Conservation (phyloP, 1,139 yeast species). For the Martiniozyma asiatica region DNA sequence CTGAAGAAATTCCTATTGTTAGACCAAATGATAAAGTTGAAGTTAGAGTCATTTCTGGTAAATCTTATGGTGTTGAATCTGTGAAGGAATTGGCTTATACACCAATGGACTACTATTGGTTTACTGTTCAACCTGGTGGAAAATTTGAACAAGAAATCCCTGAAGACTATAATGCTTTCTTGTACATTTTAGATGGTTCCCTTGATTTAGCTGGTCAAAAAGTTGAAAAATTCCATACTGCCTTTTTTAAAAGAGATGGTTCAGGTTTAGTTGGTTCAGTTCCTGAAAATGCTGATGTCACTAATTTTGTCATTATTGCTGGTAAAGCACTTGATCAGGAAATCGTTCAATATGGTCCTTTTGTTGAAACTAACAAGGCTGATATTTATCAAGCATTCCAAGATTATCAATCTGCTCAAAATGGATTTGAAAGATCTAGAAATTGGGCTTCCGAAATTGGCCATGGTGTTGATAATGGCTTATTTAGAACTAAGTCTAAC, state of each 20-base stretch:
- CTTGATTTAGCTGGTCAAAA: constrained; percentile 34
- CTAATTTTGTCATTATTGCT: constrained; percentile 59
- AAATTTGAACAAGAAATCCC: constrained; percentile 51
- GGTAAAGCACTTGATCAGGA: constrained; percentile 71
- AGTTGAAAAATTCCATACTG: constrained; percentile 38
- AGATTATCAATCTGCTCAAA: constrained; percentile 56
- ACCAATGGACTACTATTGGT: constrained; percentile 70
- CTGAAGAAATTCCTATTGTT: constrained; percentile 58
- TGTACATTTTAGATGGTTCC: constrained; percentile 55
- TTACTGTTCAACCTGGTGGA: constrained; percentile 57
- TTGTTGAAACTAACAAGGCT: constrained; percentile 57
- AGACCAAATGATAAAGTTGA: constrained; percentile 55
- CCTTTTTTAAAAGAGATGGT: constrained; percentile 60
- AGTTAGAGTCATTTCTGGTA: constrained; percentile 71
- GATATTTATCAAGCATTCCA: constrained; percentile 55
- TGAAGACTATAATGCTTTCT: constrained; percentile 54
- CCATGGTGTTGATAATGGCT: constrained; percentile 33
- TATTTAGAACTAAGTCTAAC: constrained; percentile 16
- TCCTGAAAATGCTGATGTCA: constrained; percentile 25
- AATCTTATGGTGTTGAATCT: constrained; percentile 63
- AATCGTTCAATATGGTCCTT: constrained; percentile 83
- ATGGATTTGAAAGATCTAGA: constrained; percentile 64
- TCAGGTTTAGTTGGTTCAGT: constrained; percentile 40
- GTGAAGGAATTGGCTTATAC: constrained; percentile 72
- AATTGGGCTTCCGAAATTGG: constrained; percentile 63